A percentile compares a stretch with the other conserved stretches of the same genome.
phyloP scores from a whole-genome alignment of 2,329 filamentous ascomycete species.

The Huntiella abstrusa region DNA sequence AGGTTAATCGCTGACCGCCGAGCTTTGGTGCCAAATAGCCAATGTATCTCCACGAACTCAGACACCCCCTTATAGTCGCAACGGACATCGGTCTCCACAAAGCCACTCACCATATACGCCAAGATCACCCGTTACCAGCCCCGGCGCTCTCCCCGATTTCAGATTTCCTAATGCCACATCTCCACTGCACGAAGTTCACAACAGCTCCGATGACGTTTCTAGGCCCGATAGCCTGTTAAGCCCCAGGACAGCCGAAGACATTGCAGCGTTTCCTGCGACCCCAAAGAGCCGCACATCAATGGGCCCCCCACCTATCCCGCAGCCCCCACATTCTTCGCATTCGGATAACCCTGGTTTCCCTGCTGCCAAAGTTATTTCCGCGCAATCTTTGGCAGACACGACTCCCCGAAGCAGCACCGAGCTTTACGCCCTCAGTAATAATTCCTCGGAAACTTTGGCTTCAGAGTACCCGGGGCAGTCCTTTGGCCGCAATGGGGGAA shows the following conservation, averaged over 20 bases:
- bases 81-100: constrained; percentile 10
- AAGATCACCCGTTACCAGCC: constrained; percentile 20
- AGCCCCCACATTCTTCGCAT: neutral
- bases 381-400: constrained; percentile 29
- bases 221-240: constrained; percentile 23
- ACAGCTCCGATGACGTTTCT: constrained; percentile 15
- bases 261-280: neutral
- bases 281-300: constrained; percentile 2
- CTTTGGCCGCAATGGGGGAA: constrained; percentile 14
- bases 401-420: constrained; percentile 86
- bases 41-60: constrained; percentile 26
- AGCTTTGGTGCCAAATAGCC: constrained; percentile 15
- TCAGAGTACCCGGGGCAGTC: constrained; percentile 62
- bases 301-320: neutral
- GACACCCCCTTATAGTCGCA: constrained; percentile 32
- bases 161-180: constrained; percentile 33
- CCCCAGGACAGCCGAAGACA: constrained; percentile 14
- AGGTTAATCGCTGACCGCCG: neutral
- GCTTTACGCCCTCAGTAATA: constrained; percentile 87
- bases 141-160: constrained; percentile 33
- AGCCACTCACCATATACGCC: constrained; percentile 15
- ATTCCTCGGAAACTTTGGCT: constrained; percentile 79
- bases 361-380: constrained; percentile 53
- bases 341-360: constrained; percentile 36
- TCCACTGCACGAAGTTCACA: constrained; percentile 19